Percentiles rank a stretch among this genome's conserved stretches.
Conservation (phyloP, 2,329 filamentous ascomycete genomes). For the Zymoseptoria passerinii region DNA sequence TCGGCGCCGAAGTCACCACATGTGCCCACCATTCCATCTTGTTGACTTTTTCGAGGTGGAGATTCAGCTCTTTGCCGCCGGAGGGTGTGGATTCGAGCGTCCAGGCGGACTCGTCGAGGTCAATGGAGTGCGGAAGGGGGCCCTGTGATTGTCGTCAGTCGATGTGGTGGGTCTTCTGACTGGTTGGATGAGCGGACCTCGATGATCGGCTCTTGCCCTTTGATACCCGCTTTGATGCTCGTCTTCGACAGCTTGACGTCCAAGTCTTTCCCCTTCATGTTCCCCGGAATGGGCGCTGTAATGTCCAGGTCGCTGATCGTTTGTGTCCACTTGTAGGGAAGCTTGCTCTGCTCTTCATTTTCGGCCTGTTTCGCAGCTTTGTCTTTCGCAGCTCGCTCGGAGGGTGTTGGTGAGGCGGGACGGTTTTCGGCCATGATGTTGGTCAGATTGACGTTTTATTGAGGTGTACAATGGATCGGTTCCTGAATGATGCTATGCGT, state of each 20-base stretch:
- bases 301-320: slow-evolving; percentile 83
- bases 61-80: slow-evolving; percentile 63
- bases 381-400: slow-evolving; percentile 48
- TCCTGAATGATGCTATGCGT: background rate
- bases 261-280: slow-evolving; percentile 76
- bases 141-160: slow-evolving; percentile 50
- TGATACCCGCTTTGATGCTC: slow-evolving; percentile 70
- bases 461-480: background rate
- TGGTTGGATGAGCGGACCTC: slow-evolving; percentile 46
- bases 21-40: slow-evolving; percentile 99
- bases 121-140: slow-evolving; percentile 70
- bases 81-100: slow-evolving; percentile 62
- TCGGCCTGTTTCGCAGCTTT: slow-evolving; percentile 61
- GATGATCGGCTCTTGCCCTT: slow-evolving; percentile 79
- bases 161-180: background rate
- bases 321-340: slow-evolving; percentile 97
- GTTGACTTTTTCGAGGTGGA: slow-evolving; percentile 92
- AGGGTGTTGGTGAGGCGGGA: slow-evolving; percentile 41
- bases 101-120: slow-evolving; percentile 87
- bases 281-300: slow-evolving; percentile 66
- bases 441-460: background rate
- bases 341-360: slow-evolving; percentile 73
- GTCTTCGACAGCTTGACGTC: slow-evolving; percentile 74
- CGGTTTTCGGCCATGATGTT: slow-evolving; percentile 20
- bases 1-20: slow-evolving; percentile 75